A percentile compares a stretch with the other conserved stretches of the same genome.
Evolutionary conservation across 306 rosid species (phyloP).

Genomic region (Medicago arabica): DNA sequence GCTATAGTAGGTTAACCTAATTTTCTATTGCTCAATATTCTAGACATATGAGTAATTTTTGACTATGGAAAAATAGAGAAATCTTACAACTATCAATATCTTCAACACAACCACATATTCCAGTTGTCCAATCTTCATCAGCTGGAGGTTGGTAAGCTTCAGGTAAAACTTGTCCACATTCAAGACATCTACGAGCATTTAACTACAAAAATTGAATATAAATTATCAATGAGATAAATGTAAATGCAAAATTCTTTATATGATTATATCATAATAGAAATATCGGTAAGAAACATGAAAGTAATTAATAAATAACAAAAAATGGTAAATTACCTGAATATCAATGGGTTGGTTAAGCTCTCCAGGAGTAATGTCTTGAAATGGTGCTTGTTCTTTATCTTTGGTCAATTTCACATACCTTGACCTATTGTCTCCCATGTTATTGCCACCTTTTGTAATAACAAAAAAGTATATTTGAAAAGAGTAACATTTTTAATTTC

Average conservation of each 20-base stretch:
- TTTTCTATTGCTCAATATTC: neutral
- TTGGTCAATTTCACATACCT: constrained; percentile 25
- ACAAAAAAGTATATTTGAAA: neutral
- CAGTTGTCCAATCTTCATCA: constrained; percentile 38
- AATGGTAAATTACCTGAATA: neutral
- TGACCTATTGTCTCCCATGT: constrained; percentile 22
- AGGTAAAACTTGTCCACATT: constrained; percentile 36
- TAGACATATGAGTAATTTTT: neutral
- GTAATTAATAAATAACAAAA: neutral
- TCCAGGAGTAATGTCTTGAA: constrained; percentile 28
- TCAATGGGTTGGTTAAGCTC: constrained; percentile 35
- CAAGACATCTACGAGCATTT: constrained; percentile 34
- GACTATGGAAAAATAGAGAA: neutral
- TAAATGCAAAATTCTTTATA: neutral
- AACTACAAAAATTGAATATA: neutral
- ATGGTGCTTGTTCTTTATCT: constrained; percentile 28
- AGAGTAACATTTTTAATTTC: neutral
- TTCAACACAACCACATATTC: constrained; percentile 18
- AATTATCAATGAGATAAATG: neutral
- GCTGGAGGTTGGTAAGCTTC: constrained; percentile 28
- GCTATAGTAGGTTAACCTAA: too few relatives aligned
- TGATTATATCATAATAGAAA: neutral
- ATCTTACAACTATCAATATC: constrained; percentile 30
- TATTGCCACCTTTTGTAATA: neutral
- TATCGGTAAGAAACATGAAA: neutral